Base-by-base conservation (phyloP, 2,329 filamentous ascomycete species). In the Penicillium palitans region DNA sequence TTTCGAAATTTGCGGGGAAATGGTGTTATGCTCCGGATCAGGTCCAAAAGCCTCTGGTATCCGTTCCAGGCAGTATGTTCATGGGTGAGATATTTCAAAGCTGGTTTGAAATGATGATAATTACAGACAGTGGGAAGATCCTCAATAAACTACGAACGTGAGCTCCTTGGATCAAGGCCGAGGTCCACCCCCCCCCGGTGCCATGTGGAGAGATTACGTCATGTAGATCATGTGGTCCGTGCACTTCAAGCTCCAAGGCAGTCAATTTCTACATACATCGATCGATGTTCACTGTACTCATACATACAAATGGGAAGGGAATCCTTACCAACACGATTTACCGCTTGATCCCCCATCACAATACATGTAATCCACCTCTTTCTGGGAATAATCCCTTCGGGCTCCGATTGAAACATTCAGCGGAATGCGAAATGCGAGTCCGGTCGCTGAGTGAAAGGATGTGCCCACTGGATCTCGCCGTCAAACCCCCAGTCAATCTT, bases 161-260 rank as follows among this genome's bases (percentile, higher is more conserved):
- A 62, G 52, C 54, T 46, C 12, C 35, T 19, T 19, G 17, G 25
- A 35, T 21, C 7, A 35, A 46, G 17, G 57, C 65, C 65, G 61
- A 64, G 63, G 63, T 53, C 29, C 12, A 52, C 19, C 6, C 24
- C 19, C 6, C 24, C 21, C 45, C 13, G 10, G n/a, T 24, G 24
- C n/a, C 40, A 44, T 59, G 61, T 50, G 62, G 61, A 61, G 37
- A 17, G 47, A 60, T 66, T 66, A 66, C 66, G 61, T 68, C 66
- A 68, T 66, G 64, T 61, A 60, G 64, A 66, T 66, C 63, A 59
- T 61, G 41, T 61, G 61, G 39, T 33, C 19, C 19, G 40, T 52
- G 29, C 13, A 17, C 6, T 10, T 17, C 40, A 35, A 19, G 40
- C 29, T 21, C n/a, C 15, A 45, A 52, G 50, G 19, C 27, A 19